Evolutionary conservation across 2,329 filamentous ascomycete genomes (phyloP), one percentile per base, ranked within the genome.

Genomic region (Xylariomycetidae sp.): DNA sequence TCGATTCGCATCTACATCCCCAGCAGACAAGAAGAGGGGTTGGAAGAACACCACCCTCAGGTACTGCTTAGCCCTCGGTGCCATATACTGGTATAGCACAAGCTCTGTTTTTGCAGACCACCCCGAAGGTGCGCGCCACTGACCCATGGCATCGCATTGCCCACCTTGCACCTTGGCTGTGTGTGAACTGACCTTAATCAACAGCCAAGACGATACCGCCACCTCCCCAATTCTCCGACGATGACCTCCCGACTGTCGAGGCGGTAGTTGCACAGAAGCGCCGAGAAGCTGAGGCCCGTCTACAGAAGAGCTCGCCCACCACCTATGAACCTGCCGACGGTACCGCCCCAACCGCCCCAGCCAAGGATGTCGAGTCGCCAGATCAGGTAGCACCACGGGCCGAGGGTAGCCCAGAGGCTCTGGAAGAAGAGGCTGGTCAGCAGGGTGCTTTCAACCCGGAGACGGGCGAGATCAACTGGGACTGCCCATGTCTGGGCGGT

Each of bases 391-490:
- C 17, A 19, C 29, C 32, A 15, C 18, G 33, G 20, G 17, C 46
- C 29, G 34, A 48, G 35, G 45, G 58, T 17, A 67, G 72, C 2
- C 66, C 70, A 6, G 67, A 66, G 37, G 70, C 62, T 0, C 66
- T 92, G 11, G 84, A 95, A 60, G 78, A 87, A 40, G 88, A 96
- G 61, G 88, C 88, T 5, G 76, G 69, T 41, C 81, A 90, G 57
- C 81, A 97, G 63, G 92, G 88, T 36, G 92, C 92, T 1, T 98
- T 97, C 69, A 94, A 98, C 63, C 88, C 89, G 3, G 92, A 97
- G 69, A 98, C 92, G 8, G 92, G 92, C 49, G 92, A 98, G 74
- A 98, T 98, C 66, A 98, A 98, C 72, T 98, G 92, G 92, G 92
- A 97, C 60, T 98, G 92, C 63, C 92, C 92, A 12, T 98, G 92